Conservation (phyloP, 257 asterid genomes). For the Penstemon barbatus region DNA sequence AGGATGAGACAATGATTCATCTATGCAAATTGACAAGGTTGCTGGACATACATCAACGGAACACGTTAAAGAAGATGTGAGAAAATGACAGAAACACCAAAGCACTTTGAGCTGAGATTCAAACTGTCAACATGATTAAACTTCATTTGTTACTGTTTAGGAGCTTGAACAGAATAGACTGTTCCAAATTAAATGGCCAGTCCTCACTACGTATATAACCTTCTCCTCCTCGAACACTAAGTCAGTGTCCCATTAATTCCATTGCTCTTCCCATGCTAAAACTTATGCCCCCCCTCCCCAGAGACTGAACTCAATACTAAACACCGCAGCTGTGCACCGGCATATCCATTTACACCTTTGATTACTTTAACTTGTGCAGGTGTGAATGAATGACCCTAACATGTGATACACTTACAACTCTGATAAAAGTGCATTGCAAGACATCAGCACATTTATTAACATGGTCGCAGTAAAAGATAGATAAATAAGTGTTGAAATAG, state of each 20-base stretch:
- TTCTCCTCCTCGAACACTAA: background rate
- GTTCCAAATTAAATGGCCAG: too few relatives aligned
- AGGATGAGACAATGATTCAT: conserved; percentile 27
- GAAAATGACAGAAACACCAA: background rate
- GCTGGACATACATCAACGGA: conserved; percentile 16
- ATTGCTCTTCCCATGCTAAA: background rate
- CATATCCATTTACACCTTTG: conserved; percentile 1
- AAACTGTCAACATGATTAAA: conserved; percentile 13
- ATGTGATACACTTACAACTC: background rate
- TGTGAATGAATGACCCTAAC: background rate
- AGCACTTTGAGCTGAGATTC: conserved; percentile 5
- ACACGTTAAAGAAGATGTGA: conserved; percentile 7
- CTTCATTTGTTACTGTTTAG: conserved; percentile 17
- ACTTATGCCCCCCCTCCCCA: too few relatives aligned
- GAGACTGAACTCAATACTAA: too few relatives aligned
- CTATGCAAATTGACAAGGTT: conserved; percentile 23
- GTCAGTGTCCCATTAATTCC: background rate
- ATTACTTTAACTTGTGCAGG: background rate
- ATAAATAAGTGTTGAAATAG: conserved; percentile 1
- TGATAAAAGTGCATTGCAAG: conserved; percentile 16
- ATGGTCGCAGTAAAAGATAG: background rate
- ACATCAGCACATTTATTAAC: conserved; percentile 10
- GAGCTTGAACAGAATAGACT: too few relatives aligned
- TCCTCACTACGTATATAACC: background rate
- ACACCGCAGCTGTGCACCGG: background rate